Percentiles rank a stretch among this genome's conserved stretches.
phyloP scores from a whole-genome alignment of 73 alveolate species.

The Paramecium primaurelia region DNA sequence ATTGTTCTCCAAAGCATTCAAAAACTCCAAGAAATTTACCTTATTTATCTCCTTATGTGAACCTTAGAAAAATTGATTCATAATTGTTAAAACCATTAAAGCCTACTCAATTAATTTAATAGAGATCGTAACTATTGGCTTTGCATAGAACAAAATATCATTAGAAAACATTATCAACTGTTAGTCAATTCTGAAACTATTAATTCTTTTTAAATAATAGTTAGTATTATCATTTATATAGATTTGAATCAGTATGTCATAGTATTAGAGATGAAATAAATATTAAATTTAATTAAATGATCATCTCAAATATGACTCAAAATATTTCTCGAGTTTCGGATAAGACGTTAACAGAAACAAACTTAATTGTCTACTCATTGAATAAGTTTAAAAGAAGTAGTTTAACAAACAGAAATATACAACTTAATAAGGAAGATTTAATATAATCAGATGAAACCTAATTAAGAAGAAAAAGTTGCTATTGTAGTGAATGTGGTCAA shows the following conservation, averaged over 20 bases:
- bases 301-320: not conserved
- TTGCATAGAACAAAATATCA: not conserved
- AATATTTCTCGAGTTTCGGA: not conserved
- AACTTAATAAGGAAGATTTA: not conserved
- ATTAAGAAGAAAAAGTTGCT: not conserved
- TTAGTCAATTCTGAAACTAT: not conserved
- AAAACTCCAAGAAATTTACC: not conserved
- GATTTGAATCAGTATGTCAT: not conserved
- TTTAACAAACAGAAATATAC: not conserved
- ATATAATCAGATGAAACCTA: not conserved
- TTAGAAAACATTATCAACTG: not conserved
- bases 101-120: not conserved
- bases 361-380: not conserved
- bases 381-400: not conserved
- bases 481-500: not conserved
- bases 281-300: not conserved
- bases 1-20: not conserved
- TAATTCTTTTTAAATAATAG: not conserved
- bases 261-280: not conserved
- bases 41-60: not conserved
- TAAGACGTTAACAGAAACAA: not conserved
- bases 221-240: not conserved
- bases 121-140: not conserved
- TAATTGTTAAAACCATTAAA: not conserved
- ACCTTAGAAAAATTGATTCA: not conserved